phyloP scores from a whole-genome alignment of 768 basidiomycete genomes.

The Austroboletus eburneus region DNA sequence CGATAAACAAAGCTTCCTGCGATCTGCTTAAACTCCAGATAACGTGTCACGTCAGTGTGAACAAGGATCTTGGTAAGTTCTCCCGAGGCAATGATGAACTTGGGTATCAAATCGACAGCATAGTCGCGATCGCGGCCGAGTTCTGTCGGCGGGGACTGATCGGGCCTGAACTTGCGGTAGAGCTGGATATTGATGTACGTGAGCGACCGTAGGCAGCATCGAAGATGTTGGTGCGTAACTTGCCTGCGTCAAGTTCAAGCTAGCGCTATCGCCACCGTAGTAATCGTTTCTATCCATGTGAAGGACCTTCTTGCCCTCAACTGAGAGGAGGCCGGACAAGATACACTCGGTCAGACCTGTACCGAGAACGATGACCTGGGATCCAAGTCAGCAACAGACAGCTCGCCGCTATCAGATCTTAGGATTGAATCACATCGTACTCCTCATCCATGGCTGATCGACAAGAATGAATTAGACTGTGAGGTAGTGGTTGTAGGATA shows the following conservation, averaged over 20 bases:
- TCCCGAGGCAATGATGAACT: constrained; percentile 98
- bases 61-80: constrained; percentile 98
- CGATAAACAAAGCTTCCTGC: constrained; percentile 97
- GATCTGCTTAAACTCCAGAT: constrained; percentile 99
- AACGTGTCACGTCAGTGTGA: constrained; percentile 97
- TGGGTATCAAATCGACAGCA: constrained; percentile 95
- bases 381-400: constrained; percentile 13
- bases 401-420: constrained; percentile 12
- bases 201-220: constrained; percentile 7
- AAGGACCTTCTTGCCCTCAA: constrained; percentile 99
- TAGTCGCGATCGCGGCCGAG: constrained; percentile 98
- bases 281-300: constrained; percentile 99
- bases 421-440: constrained; percentile 70
- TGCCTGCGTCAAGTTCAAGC: constrained; percentile 96
- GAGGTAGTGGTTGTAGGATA: constrained; percentile 8
- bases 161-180: constrained; percentile 89
- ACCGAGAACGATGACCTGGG: constrained; percentile 84
- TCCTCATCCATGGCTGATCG: constrained; percentile 87
- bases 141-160: constrained; percentile 70
- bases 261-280: constrained; percentile 96
- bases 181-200: constrained; percentile 50
- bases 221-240: constrained; percentile 19
- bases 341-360: constrained; percentile 99
- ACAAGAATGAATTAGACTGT: constrained; percentile 10
- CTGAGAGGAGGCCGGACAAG: constrained; percentile 95